These are phyloP conservation scores for Pythium chondricola DNA, from an alignment of 352 stramenopile genomes.

Conservation along the genomic window DNA sequence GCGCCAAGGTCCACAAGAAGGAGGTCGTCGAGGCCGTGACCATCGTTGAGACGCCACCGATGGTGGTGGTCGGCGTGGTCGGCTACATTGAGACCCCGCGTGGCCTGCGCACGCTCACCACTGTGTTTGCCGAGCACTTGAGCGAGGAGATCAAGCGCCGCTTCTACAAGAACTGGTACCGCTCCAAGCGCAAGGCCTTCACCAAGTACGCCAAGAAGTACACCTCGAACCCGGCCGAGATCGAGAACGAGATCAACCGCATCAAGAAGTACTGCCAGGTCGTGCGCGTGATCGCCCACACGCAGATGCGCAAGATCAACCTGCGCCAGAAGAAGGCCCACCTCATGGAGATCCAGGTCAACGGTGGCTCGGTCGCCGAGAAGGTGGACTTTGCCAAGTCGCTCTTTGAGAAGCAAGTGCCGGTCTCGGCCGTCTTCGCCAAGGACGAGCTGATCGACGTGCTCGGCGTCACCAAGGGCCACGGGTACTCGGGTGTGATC, in stretches of 20 bases:
- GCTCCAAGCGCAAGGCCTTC: constrained; percentile 99
- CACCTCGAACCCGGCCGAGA: constrained; percentile 87
- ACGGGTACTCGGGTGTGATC: constrained; percentile 98
- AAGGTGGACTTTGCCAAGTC: constrained; percentile 99
- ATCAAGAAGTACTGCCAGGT: constrained; percentile 99
- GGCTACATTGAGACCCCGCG: constrained; percentile 99
- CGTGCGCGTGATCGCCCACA: constrained; percentile 99
- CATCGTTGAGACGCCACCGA: constrained; percentile 98
- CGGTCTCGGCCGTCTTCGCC: constrained; percentile 91
- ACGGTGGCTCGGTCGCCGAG: constrained; percentile 94
- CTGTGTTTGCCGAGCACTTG: constrained; percentile 99
- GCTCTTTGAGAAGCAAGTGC: constrained; percentile 99
- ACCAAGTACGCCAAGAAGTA: constrained; percentile 99
- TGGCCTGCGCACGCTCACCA: constrained; percentile 98
- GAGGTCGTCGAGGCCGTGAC: constrained; percentile 98
- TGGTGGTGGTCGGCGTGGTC: constrained; percentile 99
- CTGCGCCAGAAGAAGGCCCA: constrained; percentile 99
- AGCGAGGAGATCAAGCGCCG: constrained; percentile 98
- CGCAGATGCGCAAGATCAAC: constrained; percentile 99
- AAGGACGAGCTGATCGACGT: constrained; percentile 99
- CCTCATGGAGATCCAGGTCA: constrained; percentile 99
- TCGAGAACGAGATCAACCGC: constrained; percentile 97
- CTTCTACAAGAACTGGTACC: constrained; percentile 99
- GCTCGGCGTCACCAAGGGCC: constrained; percentile 98
- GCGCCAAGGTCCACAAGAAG: constrained; percentile 99